A percentile compares a stretch with the other conserved stretches of the same genome.
These are phyloP conservation scores for Chenopodium album DNA, from an alignment of 148 eudicot species.

Conservation along the genomic window DNA sequence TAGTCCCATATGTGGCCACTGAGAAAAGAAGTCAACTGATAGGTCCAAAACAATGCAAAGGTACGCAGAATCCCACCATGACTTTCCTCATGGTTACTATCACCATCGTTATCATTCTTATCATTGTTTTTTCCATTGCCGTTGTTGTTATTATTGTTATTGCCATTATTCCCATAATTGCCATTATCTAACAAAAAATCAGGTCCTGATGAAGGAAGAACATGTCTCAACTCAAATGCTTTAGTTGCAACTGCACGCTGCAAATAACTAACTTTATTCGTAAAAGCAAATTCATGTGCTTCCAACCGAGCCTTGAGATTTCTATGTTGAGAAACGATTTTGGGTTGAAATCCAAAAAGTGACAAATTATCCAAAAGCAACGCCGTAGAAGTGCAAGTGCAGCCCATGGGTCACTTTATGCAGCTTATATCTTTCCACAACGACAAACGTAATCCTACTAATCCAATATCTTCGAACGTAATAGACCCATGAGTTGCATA, in stretches of 20 bases:
- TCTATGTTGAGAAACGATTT: background rate
- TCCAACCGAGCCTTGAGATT: slow-evolving; percentile 13
- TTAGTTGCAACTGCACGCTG: slow-evolving; percentile 16
- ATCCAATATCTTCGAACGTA: background rate
- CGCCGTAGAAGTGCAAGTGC: slow-evolving; percentile 33
- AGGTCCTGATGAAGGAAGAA: background rate
- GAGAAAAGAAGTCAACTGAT: slow-evolving; percentile 26
- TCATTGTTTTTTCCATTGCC: slow-evolving; percentile 22
- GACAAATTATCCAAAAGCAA: slow-evolving; percentile 25
- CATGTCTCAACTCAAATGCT: slow-evolving; percentile 24
- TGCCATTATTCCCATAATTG: slow-evolving; percentile 21
- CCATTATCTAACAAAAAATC: slow-evolving; percentile 22
- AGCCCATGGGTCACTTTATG: slow-evolving; percentile 31
- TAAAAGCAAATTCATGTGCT: slow-evolving; percentile 6
- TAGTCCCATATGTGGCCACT: slow-evolving; percentile 14
- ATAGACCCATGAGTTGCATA: background rate
- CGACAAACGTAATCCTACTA: slow-evolving; percentile 17
- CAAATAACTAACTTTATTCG: slow-evolving; percentile 11
- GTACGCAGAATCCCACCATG: slow-evolving; percentile 26
- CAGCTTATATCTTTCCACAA: slow-evolving; percentile 4
- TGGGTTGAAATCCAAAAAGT: slow-evolving; percentile 16
- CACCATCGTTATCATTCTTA: slow-evolving; percentile 22
- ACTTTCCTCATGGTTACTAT: slow-evolving; percentile 32
- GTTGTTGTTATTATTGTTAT: slow-evolving; percentile 19
- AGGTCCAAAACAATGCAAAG: slow-evolving; percentile 33